phyloP scores from a whole-genome alignment of 2,329 filamentous ascomycete genomes.

The Fusarium oligoseptatum region DNA sequence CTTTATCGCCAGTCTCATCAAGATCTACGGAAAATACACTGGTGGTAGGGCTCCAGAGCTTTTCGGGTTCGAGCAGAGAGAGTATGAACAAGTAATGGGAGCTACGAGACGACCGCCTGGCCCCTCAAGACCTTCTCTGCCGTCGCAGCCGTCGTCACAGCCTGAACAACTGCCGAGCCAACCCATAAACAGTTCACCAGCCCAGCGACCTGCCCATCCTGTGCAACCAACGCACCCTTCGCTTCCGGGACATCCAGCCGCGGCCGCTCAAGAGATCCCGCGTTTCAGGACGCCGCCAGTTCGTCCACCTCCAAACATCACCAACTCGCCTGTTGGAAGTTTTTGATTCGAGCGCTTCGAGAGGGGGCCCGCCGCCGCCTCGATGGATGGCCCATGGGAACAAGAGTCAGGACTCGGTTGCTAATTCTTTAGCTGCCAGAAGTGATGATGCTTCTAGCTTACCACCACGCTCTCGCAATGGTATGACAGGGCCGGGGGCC shows the following conservation, averaged over 20 bases:
- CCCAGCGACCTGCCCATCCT: conserved; percentile 35
- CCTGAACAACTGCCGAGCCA: conserved; percentile 43
- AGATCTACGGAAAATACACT: conserved; percentile 97
- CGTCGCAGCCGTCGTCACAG: conserved; percentile 45
- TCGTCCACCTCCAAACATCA: conserved; percentile 56
- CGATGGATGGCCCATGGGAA: conserved; percentile 64
- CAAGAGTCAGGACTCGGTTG: conserved; percentile 70
- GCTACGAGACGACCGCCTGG: conserved; percentile 58
- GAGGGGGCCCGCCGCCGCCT: conserved; percentile 58
- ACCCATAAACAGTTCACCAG: conserved; percentile 28
- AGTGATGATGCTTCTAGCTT: conserved; percentile 67
- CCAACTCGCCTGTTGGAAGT: conserved; percentile 64
- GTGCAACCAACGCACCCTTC: conserved; percentile 24
- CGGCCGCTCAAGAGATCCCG: conserved; percentile 39
- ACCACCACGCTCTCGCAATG: conserved; percentile 67
- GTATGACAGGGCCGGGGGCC: conserved; percentile 56
- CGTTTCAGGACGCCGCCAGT: conserved; percentile 48
- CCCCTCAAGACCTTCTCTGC: conserved; percentile 43
- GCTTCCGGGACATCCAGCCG: conserved; percentile 23
- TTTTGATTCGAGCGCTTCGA: conserved; percentile 61
- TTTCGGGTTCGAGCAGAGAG: conserved; percentile 83
- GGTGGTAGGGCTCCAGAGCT: conserved; percentile 85
- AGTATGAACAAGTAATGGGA: conserved; percentile 81
- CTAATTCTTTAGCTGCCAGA: conserved; percentile 59
- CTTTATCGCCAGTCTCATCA: conserved; percentile 95